A percentile compares a stretch with the other conserved stretches of the same genome.
Evolutionary conservation across 2,329 filamentous ascomycete species (phyloP).

Genomic region (Eutypa lata): DNA sequence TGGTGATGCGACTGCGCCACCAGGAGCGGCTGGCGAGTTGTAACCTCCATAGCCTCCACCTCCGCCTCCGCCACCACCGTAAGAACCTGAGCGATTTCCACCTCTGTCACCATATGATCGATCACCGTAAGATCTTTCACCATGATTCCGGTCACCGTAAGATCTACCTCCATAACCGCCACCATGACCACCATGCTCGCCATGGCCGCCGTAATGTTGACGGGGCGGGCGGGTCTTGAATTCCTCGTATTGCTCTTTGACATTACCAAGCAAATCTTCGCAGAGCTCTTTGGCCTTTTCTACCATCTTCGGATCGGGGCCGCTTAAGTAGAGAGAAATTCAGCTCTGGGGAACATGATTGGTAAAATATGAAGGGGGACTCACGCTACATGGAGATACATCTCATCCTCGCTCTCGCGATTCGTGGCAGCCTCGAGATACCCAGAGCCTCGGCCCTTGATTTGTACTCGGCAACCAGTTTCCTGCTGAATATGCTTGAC

Average conservation of each 20-base stretch:
- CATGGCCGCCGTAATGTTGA: conserved; percentile 49
- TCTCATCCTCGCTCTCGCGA: conserved; percentile 87
- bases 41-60: conserved; percentile 34
- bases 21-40: conserved; percentile 38
- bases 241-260: conserved; percentile 83
- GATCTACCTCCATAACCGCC: conserved; percentile 39
- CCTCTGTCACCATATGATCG: conserved; percentile 32
- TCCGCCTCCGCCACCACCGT: conserved; percentile 27
- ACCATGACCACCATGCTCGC: conserved; percentile 32
- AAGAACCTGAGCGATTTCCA: conserved; percentile 8
- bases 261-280: conserved; percentile 80
- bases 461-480: conserved; percentile 93
- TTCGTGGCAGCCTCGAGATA: conserved; percentile 90
- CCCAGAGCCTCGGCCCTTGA: conserved; percentile 93
- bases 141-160: conserved; percentile 35
- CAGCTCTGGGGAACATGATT: conserved; percentile 19
- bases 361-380: conserved; percentile 33
- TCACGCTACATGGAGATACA: conserved; percentile 95
- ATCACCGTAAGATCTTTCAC: conserved; percentile 23
- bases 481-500: conserved; percentile 98
- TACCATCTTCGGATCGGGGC: conserved; percentile 83
- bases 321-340: conserved; percentile 58
- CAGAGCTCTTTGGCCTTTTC: conserved; percentile 84
- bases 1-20: conserved; percentile 35
- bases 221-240: conserved; percentile 82